phyloP scores from a whole-genome alignment of 1,284 basidiomycete genomes.

The Phellopilus nigrolimitatus region DNA sequence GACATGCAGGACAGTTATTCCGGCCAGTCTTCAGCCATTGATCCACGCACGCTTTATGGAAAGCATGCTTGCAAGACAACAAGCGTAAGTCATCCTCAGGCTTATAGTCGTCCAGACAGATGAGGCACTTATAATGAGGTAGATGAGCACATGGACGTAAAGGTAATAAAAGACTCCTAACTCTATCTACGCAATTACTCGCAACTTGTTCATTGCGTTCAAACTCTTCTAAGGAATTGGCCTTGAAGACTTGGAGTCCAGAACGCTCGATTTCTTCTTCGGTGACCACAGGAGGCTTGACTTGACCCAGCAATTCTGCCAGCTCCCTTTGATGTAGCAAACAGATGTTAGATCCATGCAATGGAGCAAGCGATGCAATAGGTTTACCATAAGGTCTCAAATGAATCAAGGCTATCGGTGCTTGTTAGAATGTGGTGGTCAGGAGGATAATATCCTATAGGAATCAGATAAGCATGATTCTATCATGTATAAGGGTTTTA shows the following conservation, averaged over 20 bases:
- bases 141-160: slow-evolving; percentile 11
- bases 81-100: slow-evolving; percentile 72
- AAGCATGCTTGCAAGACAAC: slow-evolving; percentile 78
- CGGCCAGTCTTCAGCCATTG: slow-evolving; percentile 80
- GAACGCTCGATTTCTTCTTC: slow-evolving; percentile 79
- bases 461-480: slow-evolving; percentile 13
- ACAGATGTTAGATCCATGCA: slow-evolving; percentile 13
- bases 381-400: slow-evolving; percentile 68
- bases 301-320: slow-evolving; percentile 71
- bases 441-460: slow-evolving; percentile 76
- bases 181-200: slow-evolving; percentile 73
- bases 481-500: background rate
- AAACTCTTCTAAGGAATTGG: slow-evolving; percentile 45
- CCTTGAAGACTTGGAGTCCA: slow-evolving; percentile 68
- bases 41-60: slow-evolving; percentile 84
- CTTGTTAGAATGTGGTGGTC: slow-evolving; percentile 81
- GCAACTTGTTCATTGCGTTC: slow-evolving; percentile 60
- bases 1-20: slow-evolving; percentile 90
- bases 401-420: slow-evolving; percentile 68
- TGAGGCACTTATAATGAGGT: slow-evolving; percentile 51
- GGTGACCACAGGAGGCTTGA: slow-evolving; percentile 74
- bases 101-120: slow-evolving; percentile 82
- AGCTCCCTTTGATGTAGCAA: slow-evolving; percentile 49
- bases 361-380: slow-evolving; percentile 16
- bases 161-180: slow-evolving; percentile 34